These are phyloP conservation scores for Massariosphaeria phaeospora DNA, from an alignment of 495 filamentous ascomycete species.

Conservation along the genomic window DNA sequence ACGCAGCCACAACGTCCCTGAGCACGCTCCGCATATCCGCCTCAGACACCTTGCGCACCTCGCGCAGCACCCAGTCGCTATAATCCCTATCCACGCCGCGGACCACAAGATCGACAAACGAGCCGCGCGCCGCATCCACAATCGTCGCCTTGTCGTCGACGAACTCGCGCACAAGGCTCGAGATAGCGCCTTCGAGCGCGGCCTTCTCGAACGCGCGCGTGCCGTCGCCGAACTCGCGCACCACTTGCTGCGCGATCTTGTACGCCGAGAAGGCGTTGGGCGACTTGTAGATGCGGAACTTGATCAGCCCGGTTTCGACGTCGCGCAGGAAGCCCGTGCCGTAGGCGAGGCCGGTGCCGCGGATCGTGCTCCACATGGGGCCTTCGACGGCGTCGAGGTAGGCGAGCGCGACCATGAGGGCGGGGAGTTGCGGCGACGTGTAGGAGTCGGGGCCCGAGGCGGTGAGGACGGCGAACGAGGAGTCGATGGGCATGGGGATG, in stretches of 20 bases:
- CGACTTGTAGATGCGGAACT: slow-evolving; percentile 80
- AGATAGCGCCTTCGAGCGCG: slow-evolving; percentile 84
- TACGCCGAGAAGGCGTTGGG: slow-evolving; percentile 88
- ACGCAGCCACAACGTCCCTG: slow-evolving; percentile 66
- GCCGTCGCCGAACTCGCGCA: slow-evolving; percentile 63
- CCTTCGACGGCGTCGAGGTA: slow-evolving; percentile 94
- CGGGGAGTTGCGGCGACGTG: slow-evolving; percentile 70
- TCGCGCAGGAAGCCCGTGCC: slow-evolving; percentile 70
- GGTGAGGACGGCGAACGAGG: slow-evolving; percentile 76
- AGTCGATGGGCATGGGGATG: slow-evolving; percentile 88
- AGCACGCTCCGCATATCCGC: slow-evolving; percentile 75
- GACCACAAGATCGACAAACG: slow-evolving; percentile 77
- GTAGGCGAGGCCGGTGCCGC: slow-evolving; percentile 89
- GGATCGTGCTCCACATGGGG: slow-evolving; percentile 86
- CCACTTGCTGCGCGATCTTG: slow-evolving; percentile 64
- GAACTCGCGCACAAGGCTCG: slow-evolving; percentile 73
- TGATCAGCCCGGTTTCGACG: slow-evolving; percentile 70
- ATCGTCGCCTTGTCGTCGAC: slow-evolving; percentile 86
- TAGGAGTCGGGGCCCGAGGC: slow-evolving; percentile 68
- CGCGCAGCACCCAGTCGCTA: slow-evolving; percentile 66
- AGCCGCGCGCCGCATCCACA: slow-evolving; percentile 68
- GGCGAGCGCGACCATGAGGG: slow-evolving; percentile 76
- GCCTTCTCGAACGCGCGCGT: slow-evolving; percentile 64
- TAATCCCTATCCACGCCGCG: slow-evolving; percentile 72
- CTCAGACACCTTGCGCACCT: slow-evolving; percentile 66